phyloP scores from a whole-genome alignment of 2,329 filamentous ascomycete genomes.

The Plectosphaerella sp. region DNA sequence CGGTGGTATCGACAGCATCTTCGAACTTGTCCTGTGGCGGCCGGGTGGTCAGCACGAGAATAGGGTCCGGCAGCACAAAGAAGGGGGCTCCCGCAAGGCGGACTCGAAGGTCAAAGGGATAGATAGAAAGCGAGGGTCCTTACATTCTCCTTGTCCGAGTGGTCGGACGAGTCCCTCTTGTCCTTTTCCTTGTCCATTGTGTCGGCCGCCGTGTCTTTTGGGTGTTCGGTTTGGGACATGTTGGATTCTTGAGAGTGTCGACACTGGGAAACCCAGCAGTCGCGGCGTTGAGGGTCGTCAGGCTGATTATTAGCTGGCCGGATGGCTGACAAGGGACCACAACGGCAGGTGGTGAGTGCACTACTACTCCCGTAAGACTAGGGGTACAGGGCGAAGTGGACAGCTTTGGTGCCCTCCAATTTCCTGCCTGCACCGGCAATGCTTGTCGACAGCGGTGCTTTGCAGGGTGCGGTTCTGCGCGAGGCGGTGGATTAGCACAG shows the following conservation, averaged over 20 bases:
- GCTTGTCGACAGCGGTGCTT: not conserved
- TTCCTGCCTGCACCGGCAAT: not conserved
- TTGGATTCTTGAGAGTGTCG: constrained; percentile 6
- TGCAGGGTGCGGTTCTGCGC: no score
- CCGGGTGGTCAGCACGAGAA: constrained; percentile 3
- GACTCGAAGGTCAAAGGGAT: not conserved
- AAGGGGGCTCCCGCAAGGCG: not conserved
- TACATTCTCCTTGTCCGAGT: constrained; percentile 14
- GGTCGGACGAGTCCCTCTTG: constrained; percentile 9
- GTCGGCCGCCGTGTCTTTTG: constrained; percentile 13
- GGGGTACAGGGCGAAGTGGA: not conserved
- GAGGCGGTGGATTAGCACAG: no score
- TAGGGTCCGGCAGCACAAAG: not conserved
- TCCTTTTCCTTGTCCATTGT: constrained; percentile 11
- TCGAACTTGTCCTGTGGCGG: constrained; percentile 68
- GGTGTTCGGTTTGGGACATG: constrained; percentile 29
- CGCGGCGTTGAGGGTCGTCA: not conserved
- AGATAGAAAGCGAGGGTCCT: not conserved
- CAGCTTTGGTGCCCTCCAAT: not conserved
- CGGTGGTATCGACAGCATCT: constrained; percentile 68
- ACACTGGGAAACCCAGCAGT: not conserved
- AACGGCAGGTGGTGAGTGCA: no score
- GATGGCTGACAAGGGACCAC: no score
- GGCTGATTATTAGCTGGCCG: not conserved
- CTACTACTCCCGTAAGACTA: no score